Evolutionary conservation across 352 stramenopile genomes (phyloP).

Genomic region (Globisporangium emineosum): DNA sequence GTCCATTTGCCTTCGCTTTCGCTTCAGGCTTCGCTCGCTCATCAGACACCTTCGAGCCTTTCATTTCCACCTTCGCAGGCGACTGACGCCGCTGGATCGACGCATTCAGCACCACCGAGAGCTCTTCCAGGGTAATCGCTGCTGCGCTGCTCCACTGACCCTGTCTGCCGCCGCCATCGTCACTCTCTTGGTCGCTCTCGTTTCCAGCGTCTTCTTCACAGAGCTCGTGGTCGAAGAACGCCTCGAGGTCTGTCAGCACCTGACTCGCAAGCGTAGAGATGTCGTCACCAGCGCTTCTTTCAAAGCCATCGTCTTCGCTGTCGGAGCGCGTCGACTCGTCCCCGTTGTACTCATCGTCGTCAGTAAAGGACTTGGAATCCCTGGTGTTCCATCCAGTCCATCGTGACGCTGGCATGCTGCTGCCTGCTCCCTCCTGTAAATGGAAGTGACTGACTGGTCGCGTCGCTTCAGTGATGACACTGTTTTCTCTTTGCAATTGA

Average conservation of each 20-base stretch:
- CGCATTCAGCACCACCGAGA: conserved; percentile 49
- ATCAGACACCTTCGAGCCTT: background rate
- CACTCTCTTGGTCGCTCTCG: conserved; percentile 4
- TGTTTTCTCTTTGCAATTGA: no score
- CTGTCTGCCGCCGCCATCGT: conserved; percentile 4
- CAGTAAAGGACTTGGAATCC: background rate
- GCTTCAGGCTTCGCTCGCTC: background rate
- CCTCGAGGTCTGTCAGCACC: conserved; percentile 50
- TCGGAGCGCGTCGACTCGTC: no score
- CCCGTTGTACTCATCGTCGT: no score
- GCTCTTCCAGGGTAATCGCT: conserved; percentile 42
- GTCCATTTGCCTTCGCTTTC: background rate
- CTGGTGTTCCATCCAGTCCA: background rate
- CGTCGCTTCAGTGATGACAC: conserved; percentile 4
- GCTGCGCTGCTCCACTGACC: conserved; percentile 7
- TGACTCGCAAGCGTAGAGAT: conserved; percentile 26
- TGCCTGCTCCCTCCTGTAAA: background rate
- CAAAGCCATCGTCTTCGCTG: no score
- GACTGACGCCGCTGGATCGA: conserved; percentile 47
- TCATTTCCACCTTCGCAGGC: background rate
- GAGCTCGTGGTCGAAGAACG: conserved; percentile 30
- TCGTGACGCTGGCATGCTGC: conserved; percentile 3
- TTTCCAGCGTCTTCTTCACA: conserved; percentile 6
- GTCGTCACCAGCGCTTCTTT: conserved; percentile 5
- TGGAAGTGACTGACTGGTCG: background rate